Conservation (phyloP, 2,329 filamentous ascomycete genomes). For the Alternaria consortialis region DNA sequence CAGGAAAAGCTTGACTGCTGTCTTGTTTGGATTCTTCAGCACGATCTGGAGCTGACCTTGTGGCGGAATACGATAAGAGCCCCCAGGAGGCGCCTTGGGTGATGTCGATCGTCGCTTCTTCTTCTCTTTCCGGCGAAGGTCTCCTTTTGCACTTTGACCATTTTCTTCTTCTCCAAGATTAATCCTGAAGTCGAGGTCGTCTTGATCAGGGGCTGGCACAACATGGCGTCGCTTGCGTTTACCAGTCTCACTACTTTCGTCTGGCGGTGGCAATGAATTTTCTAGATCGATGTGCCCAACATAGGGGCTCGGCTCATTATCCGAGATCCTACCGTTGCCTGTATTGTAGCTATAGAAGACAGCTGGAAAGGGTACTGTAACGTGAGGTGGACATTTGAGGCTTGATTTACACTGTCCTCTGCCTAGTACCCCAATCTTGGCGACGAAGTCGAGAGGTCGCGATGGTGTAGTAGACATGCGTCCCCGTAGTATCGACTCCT, state of each 20-base stretch:
- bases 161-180: conserved; percentile 28
- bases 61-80: conserved; percentile 92
- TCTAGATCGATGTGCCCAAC: conserved; percentile 93
- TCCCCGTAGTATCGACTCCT: conserved; percentile 93
- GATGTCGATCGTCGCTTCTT: conserved; percentile 65
- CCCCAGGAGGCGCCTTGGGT: conserved; percentile 78
- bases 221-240: conserved; percentile 53
- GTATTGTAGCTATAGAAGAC: conserved; percentile 94
- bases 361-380: conserved; percentile 88
- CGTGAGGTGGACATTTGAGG: conserved; percentile 86
- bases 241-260: conserved; percentile 52
- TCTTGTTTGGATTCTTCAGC: conserved; percentile 98
- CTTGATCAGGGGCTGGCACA: conserved; percentile 31
- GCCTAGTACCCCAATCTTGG: conserved; percentile 93
- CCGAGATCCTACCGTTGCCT: conserved; percentile 71
- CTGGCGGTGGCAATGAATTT: conserved; percentile 70
- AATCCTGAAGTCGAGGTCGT: conserved; percentile 37
- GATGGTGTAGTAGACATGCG: conserved; percentile 97
- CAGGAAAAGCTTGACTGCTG: conserved; percentile 93
- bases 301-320: conserved; percentile 94
- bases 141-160: conserved; percentile 31
- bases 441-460: conserved; percentile 89
- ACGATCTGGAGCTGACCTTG: conserved; percentile 96
- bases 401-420: conserved; percentile 87
- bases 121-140: conserved; percentile 62